Conservation (phyloP, 345 rosid genomes). For the Lagerstroemia speciosa region DNA sequence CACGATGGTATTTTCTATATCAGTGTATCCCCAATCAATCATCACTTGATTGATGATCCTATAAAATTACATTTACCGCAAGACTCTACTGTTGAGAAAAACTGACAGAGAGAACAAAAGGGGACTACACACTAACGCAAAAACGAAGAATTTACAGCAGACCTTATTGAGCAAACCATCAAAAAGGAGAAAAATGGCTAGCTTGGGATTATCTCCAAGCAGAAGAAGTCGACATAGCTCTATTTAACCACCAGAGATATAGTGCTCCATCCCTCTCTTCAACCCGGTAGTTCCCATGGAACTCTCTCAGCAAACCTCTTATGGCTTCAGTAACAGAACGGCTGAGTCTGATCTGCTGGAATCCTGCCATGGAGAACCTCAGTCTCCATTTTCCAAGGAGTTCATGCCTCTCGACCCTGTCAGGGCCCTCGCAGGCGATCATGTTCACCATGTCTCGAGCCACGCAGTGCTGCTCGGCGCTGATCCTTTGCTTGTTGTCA, state of each 20-base stretch:
- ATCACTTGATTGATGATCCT: neutral
- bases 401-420: slow-evolving; percentile 45
- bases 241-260: slow-evolving; percentile 30
- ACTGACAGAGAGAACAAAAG: neutral
- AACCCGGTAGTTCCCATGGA: slow-evolving; percentile 18
- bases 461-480: slow-evolving; percentile 44
- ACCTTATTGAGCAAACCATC: no score
- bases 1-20: neutral
- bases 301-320: slow-evolving; percentile 20
- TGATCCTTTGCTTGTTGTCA: slow-evolving; percentile 29
- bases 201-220: slow-evolving; percentile 40
- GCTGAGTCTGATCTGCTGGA: slow-evolving; percentile 9
- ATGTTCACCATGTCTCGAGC: slow-evolving; percentile 47
- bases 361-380: slow-evolving; percentile 17
- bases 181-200: no score
- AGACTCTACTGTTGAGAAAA: neutral
- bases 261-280: slow-evolving; percentile 30
- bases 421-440: slow-evolving; percentile 37
- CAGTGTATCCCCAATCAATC: neutral
- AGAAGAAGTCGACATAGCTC: slow-evolving; percentile 30
- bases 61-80: neutral
- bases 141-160: slow-evolving; percentile 2
- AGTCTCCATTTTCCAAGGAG: slow-evolving; percentile 34
- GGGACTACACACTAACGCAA: neutral
- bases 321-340: slow-evolving; percentile 3